phyloP scores from a whole-genome alignment of 169 alveolate genomes.

The Plasmodium vinckei region DNA sequence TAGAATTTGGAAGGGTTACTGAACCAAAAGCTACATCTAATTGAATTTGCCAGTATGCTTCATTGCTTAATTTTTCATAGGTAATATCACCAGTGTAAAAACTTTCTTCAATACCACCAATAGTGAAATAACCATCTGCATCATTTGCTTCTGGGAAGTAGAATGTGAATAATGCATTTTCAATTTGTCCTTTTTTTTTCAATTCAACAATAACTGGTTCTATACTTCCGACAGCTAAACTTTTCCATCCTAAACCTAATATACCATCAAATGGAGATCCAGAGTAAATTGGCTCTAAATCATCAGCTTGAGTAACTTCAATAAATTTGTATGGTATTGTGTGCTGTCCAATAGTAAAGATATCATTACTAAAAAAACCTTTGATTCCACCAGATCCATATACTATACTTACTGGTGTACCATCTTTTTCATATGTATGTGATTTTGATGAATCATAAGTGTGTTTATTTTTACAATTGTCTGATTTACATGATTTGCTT shows the following conservation, averaged over 20 bases:
- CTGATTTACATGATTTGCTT: slow-evolving; percentile 73
- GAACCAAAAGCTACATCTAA: slow-evolving; percentile 48
- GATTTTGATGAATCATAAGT: slow-evolving; percentile 80
- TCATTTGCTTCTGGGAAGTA: slow-evolving; percentile 41
- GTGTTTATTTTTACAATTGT: slow-evolving; percentile 80
- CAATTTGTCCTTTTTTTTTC: slow-evolving; percentile 44
- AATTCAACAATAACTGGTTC: slow-evolving; percentile 62
- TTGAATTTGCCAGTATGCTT: slow-evolving; percentile 61
- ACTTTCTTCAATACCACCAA: slow-evolving; percentile 67
- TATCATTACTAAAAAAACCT: slow-evolving; percentile 83
- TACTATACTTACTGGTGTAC: slow-evolving; percentile 76
- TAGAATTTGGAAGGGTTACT: slow-evolving; percentile 15
- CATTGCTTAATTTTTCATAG: slow-evolving; percentile 68
- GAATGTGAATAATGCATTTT: slow-evolving; percentile 61
- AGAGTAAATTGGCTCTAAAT: slow-evolving; percentile 62
- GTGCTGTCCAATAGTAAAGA: slow-evolving; percentile 75
- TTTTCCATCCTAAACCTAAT: slow-evolving; percentile 81
- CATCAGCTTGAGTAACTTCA: slow-evolving; percentile 73
- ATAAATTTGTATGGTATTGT: slow-evolving; percentile 71
- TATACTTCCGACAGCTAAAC: slow-evolving; percentile 38
- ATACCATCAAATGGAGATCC: slow-evolving; percentile 64
- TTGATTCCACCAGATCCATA: slow-evolving; percentile 86
- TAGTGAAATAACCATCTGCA: slow-evolving; percentile 44
- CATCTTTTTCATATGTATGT: slow-evolving; percentile 80
- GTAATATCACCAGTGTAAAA: slow-evolving; percentile 56